Base-by-base conservation (phyloP, 2,329 filamentous ascomycete genomes). In the Aspergillus fructus region DNA sequence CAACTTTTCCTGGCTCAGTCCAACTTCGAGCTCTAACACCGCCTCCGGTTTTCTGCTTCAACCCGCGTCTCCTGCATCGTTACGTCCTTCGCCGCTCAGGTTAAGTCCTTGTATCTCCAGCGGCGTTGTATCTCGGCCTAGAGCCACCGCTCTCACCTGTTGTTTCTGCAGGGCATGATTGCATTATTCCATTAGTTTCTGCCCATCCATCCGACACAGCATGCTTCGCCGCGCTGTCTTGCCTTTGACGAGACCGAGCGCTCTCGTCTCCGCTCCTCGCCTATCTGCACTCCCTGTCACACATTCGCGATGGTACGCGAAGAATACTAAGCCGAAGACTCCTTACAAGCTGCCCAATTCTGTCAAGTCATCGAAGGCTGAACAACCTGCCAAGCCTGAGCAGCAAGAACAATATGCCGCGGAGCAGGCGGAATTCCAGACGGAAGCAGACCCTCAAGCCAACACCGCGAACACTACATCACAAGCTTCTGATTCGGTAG, bases 191-290 rank as follows among this genome's bases (percentile, higher is more conserved):
- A 34, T 40, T 51, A 21, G 51, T 27, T 13, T 46, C 41, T 49
- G 12, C 49, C 27, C 54, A 46, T 33, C 39, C 45, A 27, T 23
- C 4, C 27, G 12, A 49, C 50, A 54, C 66, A 72, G 61, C 53
- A 79, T 79, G 77, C 74, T 79, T 62, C 76, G 74, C 64, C 77
- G 76, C 67, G 73, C 75, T 59, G 69, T 74, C 55, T 66, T 79
- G 64, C 76, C 76, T 74, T 71, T 78, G 48, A 63, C 73, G 68
- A 78, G 76, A 75, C 71, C 71, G 52, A 74, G 72, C 62, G 68
- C 70, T 60, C 65, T 74, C 62, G 63, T 69, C 59, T 68, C 72
- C 53, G 64, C 73, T 56, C 63, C 71, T 60, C 72, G 73, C 52
- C 56, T 70, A 52, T 72, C 74, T 9, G 58, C 69, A 17, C 48